phyloP scores from a whole-genome alignment of 371 early-diverging fungal species.

The Mortierella sp. region DNA sequence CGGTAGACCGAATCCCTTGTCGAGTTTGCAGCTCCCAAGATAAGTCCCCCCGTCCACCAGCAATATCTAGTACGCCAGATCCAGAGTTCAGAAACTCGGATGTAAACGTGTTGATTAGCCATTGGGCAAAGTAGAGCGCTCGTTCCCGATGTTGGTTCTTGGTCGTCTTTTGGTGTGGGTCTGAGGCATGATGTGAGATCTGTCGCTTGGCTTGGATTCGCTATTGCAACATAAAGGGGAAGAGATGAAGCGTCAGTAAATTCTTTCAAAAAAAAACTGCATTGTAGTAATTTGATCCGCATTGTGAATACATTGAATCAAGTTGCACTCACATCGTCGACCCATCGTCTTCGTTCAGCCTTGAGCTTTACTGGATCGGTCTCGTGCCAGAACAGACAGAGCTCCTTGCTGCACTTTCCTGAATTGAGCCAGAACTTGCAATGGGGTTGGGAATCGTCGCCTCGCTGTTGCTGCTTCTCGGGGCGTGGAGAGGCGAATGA shows the following conservation, averaged over 20 bases:
- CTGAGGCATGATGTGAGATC: slow-evolving; percentile 62
- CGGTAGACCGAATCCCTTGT: slow-evolving; percentile 62
- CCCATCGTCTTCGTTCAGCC: slow-evolving; percentile 56
- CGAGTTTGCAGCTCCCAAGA: slow-evolving; percentile 64
- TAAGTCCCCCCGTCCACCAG: slow-evolving; percentile 73
- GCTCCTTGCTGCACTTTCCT: slow-evolving; percentile 60
- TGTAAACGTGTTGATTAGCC: slow-evolving; percentile 62
- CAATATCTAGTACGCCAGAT: slow-evolving; percentile 65
- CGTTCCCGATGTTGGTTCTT: slow-evolving; percentile 69
- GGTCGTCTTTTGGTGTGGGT: slow-evolving; percentile 62
- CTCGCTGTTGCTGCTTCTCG: slow-evolving; percentile 31
- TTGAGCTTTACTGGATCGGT: slow-evolving; percentile 42
- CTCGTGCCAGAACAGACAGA: slow-evolving; percentile 65
- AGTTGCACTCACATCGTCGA: slow-evolving; percentile 58
- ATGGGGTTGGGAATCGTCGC: slow-evolving; percentile 44
- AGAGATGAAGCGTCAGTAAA: background rate
- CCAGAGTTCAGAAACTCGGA: slow-evolving; percentile 38
- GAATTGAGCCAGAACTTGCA: slow-evolving; percentile 74
- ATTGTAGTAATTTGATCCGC: background rate
- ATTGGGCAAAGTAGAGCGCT: slow-evolving; percentile 67
- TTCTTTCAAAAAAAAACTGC: background rate
- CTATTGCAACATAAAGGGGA: slow-evolving; percentile 7
- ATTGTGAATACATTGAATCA: background rate
- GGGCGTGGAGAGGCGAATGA: slow-evolving; percentile 21
- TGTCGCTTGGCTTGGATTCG: slow-evolving; percentile 55